Evolutionary conservation across 2,329 filamentous ascomycete genomes (phyloP).

Genomic region (Trichoderma gracile): DNA sequence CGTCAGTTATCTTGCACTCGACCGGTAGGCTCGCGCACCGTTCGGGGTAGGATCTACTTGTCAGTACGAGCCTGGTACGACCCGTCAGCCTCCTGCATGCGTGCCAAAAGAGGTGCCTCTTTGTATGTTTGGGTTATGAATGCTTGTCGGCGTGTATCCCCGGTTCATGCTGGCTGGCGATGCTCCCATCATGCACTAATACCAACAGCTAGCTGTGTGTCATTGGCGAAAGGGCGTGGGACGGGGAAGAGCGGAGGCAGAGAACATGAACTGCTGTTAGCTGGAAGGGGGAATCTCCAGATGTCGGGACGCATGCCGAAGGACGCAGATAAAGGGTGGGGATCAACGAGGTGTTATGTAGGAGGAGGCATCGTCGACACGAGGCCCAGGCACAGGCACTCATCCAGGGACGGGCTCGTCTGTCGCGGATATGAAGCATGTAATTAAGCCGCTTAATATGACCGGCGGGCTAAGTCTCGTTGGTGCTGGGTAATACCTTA

Average conservation of each 20-base stretch:
- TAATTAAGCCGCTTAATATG: background rate
- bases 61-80: background rate
- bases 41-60: background rate
- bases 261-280: too few relatives aligned
- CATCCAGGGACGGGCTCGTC: conserved; percentile 2
- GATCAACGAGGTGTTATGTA: background rate
- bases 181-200: conserved; percentile 5
- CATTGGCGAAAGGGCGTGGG: background rate
- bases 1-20: background rate
- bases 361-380: background rate
- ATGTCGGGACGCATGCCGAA: background rate
- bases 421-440: background rate
- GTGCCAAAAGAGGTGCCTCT: too few relatives aligned
- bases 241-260: background rate
- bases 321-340: background rate
- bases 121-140: too few relatives aligned
- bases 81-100: background rate
- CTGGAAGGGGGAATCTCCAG: too few relatives aligned
- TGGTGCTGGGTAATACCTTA: too few relatives aligned
- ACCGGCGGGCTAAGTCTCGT: background rate
- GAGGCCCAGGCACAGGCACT: background rate
- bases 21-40: background rate
- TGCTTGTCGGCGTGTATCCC: conserved; percentile 3
- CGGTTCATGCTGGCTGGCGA: background rate
- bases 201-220: background rate